These are phyloP conservation scores for Amanita pseudoporphyria DNA, from an alignment of 768 basidiomycete species.

Conservation along the genomic window DNA sequence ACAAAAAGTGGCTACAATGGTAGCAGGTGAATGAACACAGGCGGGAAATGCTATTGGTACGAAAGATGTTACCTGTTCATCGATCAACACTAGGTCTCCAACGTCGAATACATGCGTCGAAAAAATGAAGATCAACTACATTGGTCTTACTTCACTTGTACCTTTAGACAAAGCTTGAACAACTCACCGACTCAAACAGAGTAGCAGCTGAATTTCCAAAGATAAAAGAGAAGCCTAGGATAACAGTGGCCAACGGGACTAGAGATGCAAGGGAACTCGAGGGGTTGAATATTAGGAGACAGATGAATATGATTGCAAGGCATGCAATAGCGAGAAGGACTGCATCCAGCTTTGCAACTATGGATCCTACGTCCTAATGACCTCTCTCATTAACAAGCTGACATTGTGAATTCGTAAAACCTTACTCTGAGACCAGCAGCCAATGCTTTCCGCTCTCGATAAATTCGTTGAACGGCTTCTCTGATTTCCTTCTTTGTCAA, in stretches of 20 bases:
- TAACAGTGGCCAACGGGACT: slow-evolving; percentile 70
- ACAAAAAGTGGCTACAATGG: slow-evolving; percentile 37
- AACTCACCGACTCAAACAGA: slow-evolving; percentile 63
- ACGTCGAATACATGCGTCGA: slow-evolving; percentile 83
- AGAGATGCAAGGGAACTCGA: slow-evolving; percentile 58
- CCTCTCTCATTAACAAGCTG: neutral
- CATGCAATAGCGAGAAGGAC: slow-evolving; percentile 55
- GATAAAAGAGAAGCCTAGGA: slow-evolving; percentile 79
- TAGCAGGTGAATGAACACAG: neutral
- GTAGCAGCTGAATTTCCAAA: slow-evolving; percentile 77
- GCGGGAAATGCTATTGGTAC: neutral
- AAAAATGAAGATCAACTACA: slow-evolving; percentile 74
- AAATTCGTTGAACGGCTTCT: slow-evolving; percentile 73
- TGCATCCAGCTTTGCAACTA: slow-evolving; percentile 69
- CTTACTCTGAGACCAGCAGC: slow-evolving; percentile 61
- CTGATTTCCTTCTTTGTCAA: slow-evolving; percentile 74
- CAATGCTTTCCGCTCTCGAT: slow-evolving; percentile 66
- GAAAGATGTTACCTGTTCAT: slow-evolving; percentile 40
- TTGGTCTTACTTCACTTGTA: neutral
- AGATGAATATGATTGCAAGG: slow-evolving; percentile 54
- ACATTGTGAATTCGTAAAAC: slow-evolving; percentile 6
- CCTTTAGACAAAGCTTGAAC: neutral
- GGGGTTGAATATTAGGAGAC: slow-evolving; percentile 66
- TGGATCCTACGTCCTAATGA: slow-evolving; percentile 55
- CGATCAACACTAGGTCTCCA: slow-evolving; percentile 76